These are phyloP conservation scores for Hypoxylon lienhwacheense DNA, from an alignment of 495 filamentous ascomycete genomes.

Conservation along the genomic window DNA sequence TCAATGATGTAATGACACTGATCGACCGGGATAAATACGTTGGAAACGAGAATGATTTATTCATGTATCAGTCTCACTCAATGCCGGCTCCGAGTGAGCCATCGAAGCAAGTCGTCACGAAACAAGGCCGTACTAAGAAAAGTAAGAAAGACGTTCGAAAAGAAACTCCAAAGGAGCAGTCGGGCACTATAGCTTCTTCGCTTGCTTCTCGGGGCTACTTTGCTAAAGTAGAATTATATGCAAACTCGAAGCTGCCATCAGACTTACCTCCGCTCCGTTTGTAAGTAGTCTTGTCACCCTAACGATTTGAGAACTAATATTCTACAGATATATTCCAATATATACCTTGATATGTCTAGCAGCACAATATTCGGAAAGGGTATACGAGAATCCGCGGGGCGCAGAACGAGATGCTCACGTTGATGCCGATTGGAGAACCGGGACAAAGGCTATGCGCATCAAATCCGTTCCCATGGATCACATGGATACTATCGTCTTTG, in stretches of 20 bases:
- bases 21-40: conserved; percentile 69
- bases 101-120: conserved; percentile 11
- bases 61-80: conserved; percentile 44
- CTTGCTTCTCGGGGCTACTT: conserved; percentile 61
- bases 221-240: conserved; percentile 74
- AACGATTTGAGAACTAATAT: background rate
- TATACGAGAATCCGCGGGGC: conserved; percentile 64
- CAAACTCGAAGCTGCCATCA: conserved; percentile 74
- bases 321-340: conserved; percentile 61
- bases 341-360: conserved; percentile 74
- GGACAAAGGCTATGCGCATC: conserved; percentile 83
- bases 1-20: conserved; percentile 65
- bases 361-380: conserved; percentile 70
- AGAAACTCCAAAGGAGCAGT: conserved; percentile 36
- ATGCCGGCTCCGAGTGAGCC: conserved; percentile 28
- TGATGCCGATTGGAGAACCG: conserved; percentile 66
- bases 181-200: conserved; percentile 43
- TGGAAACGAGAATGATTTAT: conserved; percentile 64
- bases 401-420: conserved; percentile 65
- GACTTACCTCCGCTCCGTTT: conserved; percentile 65
- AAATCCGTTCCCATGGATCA: conserved; percentile 75
- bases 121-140: conserved; percentile 36
- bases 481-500: conserved; percentile 75
- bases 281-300: conserved; percentile 46
- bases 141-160: conserved; percentile 35